Percentiles rank a stretch among this genome's conserved stretches.
Conservation (phyloP, 441 rosid species). For the Gossypium davidsonii region DNA sequence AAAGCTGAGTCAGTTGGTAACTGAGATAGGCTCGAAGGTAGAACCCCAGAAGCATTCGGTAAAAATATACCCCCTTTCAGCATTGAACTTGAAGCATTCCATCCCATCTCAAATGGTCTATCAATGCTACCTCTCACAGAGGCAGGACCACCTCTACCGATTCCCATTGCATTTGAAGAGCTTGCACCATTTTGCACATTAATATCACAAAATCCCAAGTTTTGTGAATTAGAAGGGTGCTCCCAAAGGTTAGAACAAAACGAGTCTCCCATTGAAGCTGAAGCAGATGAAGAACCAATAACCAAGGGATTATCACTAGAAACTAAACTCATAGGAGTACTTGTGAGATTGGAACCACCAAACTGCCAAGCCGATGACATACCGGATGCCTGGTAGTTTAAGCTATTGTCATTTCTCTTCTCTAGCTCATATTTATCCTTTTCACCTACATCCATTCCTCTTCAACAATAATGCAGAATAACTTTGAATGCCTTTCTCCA, state of each 20-base stretch:
- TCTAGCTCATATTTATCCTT: conserved; percentile 56
- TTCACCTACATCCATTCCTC: conserved; percentile 61
- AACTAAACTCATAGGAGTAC: conserved; percentile 44
- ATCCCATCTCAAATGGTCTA: conserved; percentile 58
- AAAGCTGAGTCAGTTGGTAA: conserved; percentile 84
- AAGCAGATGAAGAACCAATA: conserved; percentile 55
- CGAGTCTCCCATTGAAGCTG: conserved; percentile 67
- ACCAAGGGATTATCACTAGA: conserved; percentile 44
- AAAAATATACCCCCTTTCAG: conserved; percentile 53
- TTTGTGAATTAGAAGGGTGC: conserved; percentile 48
- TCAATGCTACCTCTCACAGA: conserved; percentile 38
- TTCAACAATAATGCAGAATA: conserved; percentile 20
- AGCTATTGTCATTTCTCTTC: conserved; percentile 42
- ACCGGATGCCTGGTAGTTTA: conserved; percentile 38
- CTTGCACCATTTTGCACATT: conserved; percentile 40
- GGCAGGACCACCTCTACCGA: conserved; percentile 32
- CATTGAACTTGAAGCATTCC: conserved; percentile 60
- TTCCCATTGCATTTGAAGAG: conserved; percentile 34
- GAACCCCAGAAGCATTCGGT: conserved; percentile 47
- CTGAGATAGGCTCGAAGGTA: conserved; percentile 72
- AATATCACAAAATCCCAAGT: conserved; percentile 55
- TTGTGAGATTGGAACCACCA: conserved; percentile 39
- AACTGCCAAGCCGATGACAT: conserved; percentile 59
- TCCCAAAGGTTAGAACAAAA: conserved; percentile 66
- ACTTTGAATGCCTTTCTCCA: conserved; percentile 17